Base-by-base conservation (phyloP, 768 basidiomycete species). In the Gautieria morchelliformis region DNA sequence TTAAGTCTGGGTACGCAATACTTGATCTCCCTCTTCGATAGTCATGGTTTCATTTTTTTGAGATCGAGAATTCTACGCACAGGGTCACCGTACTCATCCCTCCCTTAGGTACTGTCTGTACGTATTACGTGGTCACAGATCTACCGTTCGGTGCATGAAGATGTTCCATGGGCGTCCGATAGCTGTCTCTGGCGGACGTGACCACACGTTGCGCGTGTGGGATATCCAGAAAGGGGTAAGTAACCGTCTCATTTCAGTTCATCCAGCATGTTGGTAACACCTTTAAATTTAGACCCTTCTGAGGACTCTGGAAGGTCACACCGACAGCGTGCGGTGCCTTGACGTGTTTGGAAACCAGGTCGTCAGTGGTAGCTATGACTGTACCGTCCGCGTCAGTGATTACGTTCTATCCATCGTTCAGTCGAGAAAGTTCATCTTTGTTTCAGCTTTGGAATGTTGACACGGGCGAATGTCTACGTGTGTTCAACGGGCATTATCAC, bases 331-430 rank as follows among this genome's bases (percentile, higher is more conserved):
- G 14, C 73, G 95, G 47, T 92, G 91, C 66, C 71, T 97, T 32
- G 95, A 97, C 68, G 84, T 93, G 11, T 85, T 81, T 62, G 95
- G 92, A 24, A 84, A 83, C 61, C 77, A 73, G 62, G 85, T 87
- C 12, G 93, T 93, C 39, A 93, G 89, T 63, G 95, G 93, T 35
- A 93, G 93, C 67, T 98, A 99, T 69, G 95, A 99, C 68, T 76
- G 79, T 46, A 93, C 85, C 17, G 89, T 86, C 63, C 78, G 93
- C 61, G 89, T 95, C 55, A 48, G 81, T 61, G 39, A 15, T 40
- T 52, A 20, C 30, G 45, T 20, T 46, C n/a, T 39, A n/a, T 39
- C 19, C 22, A 55, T 52, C 54, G 47, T 37, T 45, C 15, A 27
- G 37, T 9, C 10, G 35, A 37, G 27, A 30, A 33, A 54, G 22